Conservation (phyloP, 2,329 filamentous ascomycete genomes). For the Geoglossum cookeanum region DNA sequence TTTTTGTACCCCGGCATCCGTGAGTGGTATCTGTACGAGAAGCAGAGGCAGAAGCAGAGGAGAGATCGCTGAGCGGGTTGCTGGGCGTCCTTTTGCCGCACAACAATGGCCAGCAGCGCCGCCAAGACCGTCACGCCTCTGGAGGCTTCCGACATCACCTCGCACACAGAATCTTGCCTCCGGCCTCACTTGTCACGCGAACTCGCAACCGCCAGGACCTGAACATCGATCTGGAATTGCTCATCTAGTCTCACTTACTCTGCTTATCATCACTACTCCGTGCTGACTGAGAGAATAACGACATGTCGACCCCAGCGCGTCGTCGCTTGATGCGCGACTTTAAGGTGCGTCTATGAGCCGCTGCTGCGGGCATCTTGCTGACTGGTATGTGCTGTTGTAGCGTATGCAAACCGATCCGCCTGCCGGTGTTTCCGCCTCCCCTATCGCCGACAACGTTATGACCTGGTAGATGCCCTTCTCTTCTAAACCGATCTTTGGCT, state of each 20-base stretch:
- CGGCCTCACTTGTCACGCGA: neutral
- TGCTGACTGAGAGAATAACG: slow-evolving; percentile 31
- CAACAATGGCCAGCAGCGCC: too few relatives aligned
- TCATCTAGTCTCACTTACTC: neutral
- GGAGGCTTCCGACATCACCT: neutral
- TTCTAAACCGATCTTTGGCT: slow-evolving; percentile 4
- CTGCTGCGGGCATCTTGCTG: slow-evolving; percentile 3
- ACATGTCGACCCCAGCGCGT: slow-evolving; percentile 83
- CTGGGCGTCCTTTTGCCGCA: too few relatives aligned
- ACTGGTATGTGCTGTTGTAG: slow-evolving; percentile 26
- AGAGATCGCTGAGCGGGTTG: too few relatives aligned
- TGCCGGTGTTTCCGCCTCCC: slow-evolving; percentile 87
- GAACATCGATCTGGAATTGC: neutral
- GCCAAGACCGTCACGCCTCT: neutral
- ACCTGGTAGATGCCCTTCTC: slow-evolving; percentile 49
- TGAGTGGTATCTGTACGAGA: too few relatives aligned
- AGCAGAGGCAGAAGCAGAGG: too few relatives aligned
- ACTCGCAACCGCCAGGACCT: neutral
- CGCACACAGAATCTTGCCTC: neutral
- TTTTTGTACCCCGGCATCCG: too few relatives aligned
- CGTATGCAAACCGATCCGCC: slow-evolving; percentile 99
- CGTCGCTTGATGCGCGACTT: slow-evolving; percentile 98
- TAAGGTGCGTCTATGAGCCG: slow-evolving; percentile 38
- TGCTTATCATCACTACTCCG: neutral
- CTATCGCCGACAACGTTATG: slow-evolving; percentile 93